phyloP scores from a whole-genome alignment of 768 basidiomycete genomes.

The Galerina sulciceps region DNA sequence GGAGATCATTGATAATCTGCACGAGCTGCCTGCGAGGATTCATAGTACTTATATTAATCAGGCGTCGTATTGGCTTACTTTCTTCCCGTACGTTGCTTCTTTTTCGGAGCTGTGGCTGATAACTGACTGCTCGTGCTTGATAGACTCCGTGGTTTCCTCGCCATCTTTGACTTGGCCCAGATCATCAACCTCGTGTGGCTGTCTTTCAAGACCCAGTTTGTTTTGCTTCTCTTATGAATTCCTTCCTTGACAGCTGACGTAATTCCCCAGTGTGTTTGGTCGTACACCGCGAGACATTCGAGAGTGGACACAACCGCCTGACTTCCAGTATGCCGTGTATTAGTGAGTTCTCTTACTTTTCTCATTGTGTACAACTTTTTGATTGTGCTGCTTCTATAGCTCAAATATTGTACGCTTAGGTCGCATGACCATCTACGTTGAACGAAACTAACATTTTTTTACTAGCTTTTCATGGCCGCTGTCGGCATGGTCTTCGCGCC shows the following conservation, averaged over 20 bases:
- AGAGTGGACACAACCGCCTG: slow-evolving; percentile 88
- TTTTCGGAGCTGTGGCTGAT: not conserved
- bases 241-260: not conserved
- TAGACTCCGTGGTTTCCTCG: slow-evolving; percentile 92
- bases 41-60: slow-evolving; percentile 92
- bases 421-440: no score
- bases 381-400: slow-evolving; percentile 6
- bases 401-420: slow-evolving; percentile 32
- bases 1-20: slow-evolving; percentile 50
- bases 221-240: slow-evolving; percentile 9
- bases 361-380: not conserved
- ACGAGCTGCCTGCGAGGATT: slow-evolving; percentile 70
- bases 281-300: slow-evolving; percentile 89
- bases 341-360: slow-evolving; percentile 57
- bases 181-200: slow-evolving; percentile 88
- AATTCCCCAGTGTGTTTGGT: slow-evolving; percentile 65
- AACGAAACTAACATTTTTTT: slow-evolving; percentile 15
- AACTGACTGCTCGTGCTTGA: not conserved
- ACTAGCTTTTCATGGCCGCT: slow-evolving; percentile 80
- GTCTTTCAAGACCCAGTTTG: slow-evolving; percentile 82
- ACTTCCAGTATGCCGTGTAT: slow-evolving; percentile 87
- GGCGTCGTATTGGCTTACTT: slow-evolving; percentile 90
- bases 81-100: slow-evolving; percentile 75
- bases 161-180: slow-evolving; percentile 94
- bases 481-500: slow-evolving; percentile 95